These are phyloP conservation scores for Candida ascalaphidarum DNA, from an alignment of 805 yeast species.

Conservation along the genomic window DNA sequence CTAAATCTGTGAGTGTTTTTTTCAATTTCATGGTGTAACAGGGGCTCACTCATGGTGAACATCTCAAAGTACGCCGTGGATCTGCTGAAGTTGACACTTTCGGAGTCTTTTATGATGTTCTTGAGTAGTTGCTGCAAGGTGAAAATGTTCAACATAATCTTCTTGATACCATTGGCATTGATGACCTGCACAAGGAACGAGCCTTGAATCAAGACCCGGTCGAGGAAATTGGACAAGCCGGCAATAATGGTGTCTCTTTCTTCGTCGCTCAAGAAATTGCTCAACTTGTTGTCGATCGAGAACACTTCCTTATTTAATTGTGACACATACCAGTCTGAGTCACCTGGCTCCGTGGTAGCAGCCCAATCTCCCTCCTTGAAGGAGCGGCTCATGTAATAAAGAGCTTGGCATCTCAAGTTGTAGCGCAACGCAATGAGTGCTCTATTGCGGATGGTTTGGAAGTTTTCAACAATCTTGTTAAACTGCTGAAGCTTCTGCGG, in stretches of 20 bases:
- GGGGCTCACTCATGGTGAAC: constrained; percentile 41
- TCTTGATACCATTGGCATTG: constrained; percentile 51
- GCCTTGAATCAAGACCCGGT: constrained; percentile 43
- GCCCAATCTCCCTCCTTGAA: constrained; percentile 42
- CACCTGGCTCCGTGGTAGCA: constrained; percentile 46
- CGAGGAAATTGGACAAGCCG: constrained; percentile 47
- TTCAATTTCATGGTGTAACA: constrained; percentile 31
- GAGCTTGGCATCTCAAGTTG: constrained; percentile 46
- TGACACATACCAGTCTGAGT: constrained; percentile 48
- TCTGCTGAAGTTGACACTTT: constrained; percentile 43
- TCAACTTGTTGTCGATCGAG: constrained; percentile 34
- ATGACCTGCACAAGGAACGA: constrained; percentile 41
- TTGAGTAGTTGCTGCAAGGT: constrained; percentile 65
- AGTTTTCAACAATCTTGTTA: constrained; percentile 21
- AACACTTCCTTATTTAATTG: constrained; percentile 42
- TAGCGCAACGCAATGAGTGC: constrained; percentile 44
- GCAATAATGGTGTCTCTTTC: constrained; percentile 23
- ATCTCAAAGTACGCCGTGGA: constrained; percentile 50
- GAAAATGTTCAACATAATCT: constrained; percentile 51
- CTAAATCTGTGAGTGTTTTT: constrained; percentile 26
- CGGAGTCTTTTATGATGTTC: constrained; percentile 44
- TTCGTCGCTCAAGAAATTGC: constrained; percentile 19
- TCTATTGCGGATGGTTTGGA: constrained; percentile 27
- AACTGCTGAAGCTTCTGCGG: constrained; percentile 24
- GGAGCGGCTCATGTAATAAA: constrained; percentile 44